Conservation (phyloP, 164 flowering plant genomes). For the Vitis riparia region DNA sequence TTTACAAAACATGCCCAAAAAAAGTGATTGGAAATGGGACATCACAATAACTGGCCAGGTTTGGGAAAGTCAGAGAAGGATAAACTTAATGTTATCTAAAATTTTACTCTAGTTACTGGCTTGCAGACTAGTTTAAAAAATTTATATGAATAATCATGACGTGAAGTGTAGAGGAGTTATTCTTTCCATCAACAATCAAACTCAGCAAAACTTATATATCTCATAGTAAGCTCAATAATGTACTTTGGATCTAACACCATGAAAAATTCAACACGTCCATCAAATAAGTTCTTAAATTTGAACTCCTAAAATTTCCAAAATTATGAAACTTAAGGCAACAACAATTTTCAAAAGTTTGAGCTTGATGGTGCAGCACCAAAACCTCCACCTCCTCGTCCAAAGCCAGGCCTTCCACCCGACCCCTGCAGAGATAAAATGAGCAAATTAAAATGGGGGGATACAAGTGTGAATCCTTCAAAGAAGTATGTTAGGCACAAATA, state of each 20-base stretch:
- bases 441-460: background rate
- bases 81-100: too few species aligned
- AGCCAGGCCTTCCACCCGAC: constrained; percentile 39
- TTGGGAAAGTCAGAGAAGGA: too few species aligned
- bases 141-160: background rate
- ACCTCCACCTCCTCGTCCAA: constrained; percentile 45
- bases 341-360: constrained; percentile 15
- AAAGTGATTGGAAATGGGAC: too few species aligned
- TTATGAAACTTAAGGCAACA: background rate
- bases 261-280: background rate
- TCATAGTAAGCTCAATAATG: background rate
- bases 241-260: background rate
- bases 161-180: background rate
- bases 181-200: background rate
- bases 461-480: background rate
- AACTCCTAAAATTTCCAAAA: background rate
- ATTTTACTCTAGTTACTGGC: too few species aligned
- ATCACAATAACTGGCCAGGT: too few species aligned
- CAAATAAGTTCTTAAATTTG: background rate
- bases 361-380: constrained; percentile 34
- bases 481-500: too few species aligned
- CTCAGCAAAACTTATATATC: background rate
- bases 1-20: too few species aligned
- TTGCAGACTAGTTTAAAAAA: background rate
- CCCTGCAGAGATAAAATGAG: constrained; percentile 11